A percentile compares a stretch with the other conserved stretches of the same genome.
Evolutionary conservation across 345 rosid genomes (phyloP).

Genomic region (Linum trigynum): DNA sequence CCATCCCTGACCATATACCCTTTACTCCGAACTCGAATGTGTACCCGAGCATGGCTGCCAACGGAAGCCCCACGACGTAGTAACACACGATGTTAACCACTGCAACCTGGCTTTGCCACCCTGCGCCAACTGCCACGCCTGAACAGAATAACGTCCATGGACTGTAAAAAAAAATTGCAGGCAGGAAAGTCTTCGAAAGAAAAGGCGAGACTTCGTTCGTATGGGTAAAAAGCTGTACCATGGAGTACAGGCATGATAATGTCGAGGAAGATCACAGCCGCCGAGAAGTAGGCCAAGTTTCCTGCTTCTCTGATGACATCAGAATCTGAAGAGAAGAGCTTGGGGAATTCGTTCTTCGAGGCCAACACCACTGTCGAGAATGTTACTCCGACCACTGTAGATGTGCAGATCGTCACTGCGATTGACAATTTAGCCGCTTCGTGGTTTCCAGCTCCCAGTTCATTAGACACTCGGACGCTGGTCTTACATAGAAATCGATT

Average conservation of each 20-base stretch:
- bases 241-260: conserved; percentile 47
- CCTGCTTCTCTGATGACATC: conserved; percentile 28
- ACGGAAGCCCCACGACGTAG: conserved; percentile 38
- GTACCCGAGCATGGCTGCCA: conserved; percentile 38
- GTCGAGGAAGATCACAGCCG: conserved; percentile 38
- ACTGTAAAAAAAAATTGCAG: too few relatives aligned
- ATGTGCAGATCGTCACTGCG: conserved; percentile 22
- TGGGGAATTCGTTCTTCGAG: conserved; percentile 28
- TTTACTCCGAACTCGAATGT: conserved; percentile 21
- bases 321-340: conserved; percentile 25
- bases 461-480: conserved; percentile 46
- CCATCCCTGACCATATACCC: conserved; percentile 55
- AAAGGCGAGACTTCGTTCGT: not conserved
- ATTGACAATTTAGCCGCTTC: conserved; percentile 38
- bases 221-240: conserved; percentile 12
- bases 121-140: conserved; percentile 62
- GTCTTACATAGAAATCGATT: not conserved
- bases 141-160: not conserved
- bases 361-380: conserved; percentile 22
- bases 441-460: conserved; percentile 45
- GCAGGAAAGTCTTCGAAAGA: not conserved
- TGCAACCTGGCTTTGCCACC: conserved; percentile 45
- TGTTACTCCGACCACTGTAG: conserved; percentile 21
- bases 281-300: conserved; percentile 33
- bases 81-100: conserved; percentile 34